phyloP scores from a whole-genome alignment of 352 stramenopile species.

The Globisporangium echinulatum region DNA sequence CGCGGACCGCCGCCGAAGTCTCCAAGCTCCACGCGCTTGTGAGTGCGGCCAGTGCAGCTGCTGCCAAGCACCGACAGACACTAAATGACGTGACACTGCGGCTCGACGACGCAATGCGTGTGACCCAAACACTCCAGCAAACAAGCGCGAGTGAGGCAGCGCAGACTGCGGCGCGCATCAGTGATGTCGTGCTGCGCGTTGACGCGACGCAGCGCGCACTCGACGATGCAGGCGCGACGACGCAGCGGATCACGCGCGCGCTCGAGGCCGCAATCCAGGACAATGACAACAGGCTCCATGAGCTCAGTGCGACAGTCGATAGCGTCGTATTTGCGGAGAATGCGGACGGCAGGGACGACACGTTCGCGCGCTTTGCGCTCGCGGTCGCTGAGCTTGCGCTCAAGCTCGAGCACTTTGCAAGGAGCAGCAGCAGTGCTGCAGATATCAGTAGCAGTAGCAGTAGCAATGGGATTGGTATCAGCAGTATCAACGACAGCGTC shows the following conservation, averaged over 20 bases:
- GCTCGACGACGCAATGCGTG: constrained; percentile 28
- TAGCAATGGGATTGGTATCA: background rate
- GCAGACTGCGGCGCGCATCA: constrained; percentile 19
- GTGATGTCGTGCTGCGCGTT: constrained; percentile 19
- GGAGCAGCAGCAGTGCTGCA: constrained; percentile 10
- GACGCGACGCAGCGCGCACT: constrained; percentile 26
- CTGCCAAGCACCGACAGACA: constrained; percentile 37
- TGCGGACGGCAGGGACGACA: constrained; percentile 51
- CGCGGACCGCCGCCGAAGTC: constrained; percentile 37
- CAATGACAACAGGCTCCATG: constrained; percentile 57
- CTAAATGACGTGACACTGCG: constrained; percentile 26
- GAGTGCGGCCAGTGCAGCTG: constrained; percentile 27
- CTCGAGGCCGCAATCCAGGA: constrained; percentile 37
- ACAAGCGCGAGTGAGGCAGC: constrained; percentile 27
- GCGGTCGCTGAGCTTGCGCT: constrained; percentile 37
- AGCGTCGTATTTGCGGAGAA: constrained; percentile 52
- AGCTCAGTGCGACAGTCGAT: constrained; percentile 63
- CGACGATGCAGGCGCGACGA: constrained; percentile 13
- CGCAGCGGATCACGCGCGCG: constrained; percentile 21
- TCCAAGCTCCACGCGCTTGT: constrained; percentile 40
- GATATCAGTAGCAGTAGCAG: background rate
- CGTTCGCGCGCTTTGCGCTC: constrained; percentile 40
- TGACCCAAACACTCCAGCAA: constrained; percentile 15
- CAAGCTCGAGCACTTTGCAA: constrained; percentile 47
- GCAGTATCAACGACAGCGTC: constrained; percentile 6